phyloP scores from a whole-genome alignment of 176 grass and related monocot genomes.

The Eleusine coracana region DNA sequence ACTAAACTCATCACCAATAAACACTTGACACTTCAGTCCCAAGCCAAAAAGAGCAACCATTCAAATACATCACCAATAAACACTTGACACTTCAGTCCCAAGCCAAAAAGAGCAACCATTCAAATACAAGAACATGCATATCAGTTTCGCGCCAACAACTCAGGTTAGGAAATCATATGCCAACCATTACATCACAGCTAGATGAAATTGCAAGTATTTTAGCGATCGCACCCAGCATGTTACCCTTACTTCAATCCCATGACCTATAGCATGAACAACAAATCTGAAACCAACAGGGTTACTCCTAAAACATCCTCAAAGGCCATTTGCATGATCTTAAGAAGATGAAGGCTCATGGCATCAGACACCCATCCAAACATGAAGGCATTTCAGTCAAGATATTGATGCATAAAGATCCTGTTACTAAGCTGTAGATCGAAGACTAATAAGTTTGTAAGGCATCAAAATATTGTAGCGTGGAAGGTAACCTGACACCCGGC shows the following conservation, averaged over 20 bases:
- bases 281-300: background rate
- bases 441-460: background rate
- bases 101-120: background rate
- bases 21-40: background rate
- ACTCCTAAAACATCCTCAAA: background rate
- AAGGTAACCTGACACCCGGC: constrained; percentile 49
- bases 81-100: background rate
- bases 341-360: background rate
- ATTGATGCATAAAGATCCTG: background rate
- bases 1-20: background rate
- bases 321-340: constrained; percentile 4
- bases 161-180: background rate
- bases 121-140: background rate
- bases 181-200: background rate
- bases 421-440: too few species aligned
- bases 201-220: background rate
- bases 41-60: background rate
- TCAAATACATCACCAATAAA: background rate
- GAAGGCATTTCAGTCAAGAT: background rate
- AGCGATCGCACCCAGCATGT: background rate
- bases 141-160: constrained; percentile 9
- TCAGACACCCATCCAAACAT: background rate
- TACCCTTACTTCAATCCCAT: constrained; percentile 6
- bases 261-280: constrained; percentile 12
- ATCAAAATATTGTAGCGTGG: background rate